Conservation (phyloP, 805 yeast genomes). For the Sugiyamaella boreocaroliniensis region DNA sequence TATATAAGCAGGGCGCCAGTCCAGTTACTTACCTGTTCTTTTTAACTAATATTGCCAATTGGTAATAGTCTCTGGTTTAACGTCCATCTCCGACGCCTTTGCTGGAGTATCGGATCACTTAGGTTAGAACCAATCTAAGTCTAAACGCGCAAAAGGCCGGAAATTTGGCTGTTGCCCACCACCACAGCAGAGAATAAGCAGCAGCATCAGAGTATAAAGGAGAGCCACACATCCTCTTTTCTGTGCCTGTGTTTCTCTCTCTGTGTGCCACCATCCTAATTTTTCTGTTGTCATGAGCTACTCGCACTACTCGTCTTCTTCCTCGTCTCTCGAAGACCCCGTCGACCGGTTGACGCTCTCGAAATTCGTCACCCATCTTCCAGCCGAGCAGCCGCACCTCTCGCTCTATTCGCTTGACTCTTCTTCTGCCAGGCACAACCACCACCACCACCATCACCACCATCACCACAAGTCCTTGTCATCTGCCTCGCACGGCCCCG, state of each 20-base stretch:
- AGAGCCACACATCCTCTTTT: too few species aligned
- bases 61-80: too few species aligned
- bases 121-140: neutral
- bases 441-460: neutral
- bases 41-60: too few species aligned
- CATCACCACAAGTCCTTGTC: neutral
- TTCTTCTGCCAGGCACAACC: neutral
- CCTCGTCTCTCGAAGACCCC: slow-evolving; percentile 1
- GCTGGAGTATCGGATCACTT: too few species aligned
- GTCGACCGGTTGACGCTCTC: slow-evolving; percentile 1
- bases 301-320: neutral
- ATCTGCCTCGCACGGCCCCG: neutral
- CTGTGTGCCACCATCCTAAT: neutral
- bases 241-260: neutral
- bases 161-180: neutral
- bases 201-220: too few species aligned
- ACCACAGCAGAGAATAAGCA: too few species aligned
- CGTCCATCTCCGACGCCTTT: too few species aligned
- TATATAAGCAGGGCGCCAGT: too few species aligned
- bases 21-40: too few species aligned
- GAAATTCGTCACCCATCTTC: slow-evolving; percentile 2
- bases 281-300: neutral
- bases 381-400: slow-evolving; percentile 3
- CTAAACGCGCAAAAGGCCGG: neutral
- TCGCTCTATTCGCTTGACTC: neutral